phyloP scores from a whole-genome alignment of 208 protist genomes.

The Acanthamoeba royreba region DNA sequence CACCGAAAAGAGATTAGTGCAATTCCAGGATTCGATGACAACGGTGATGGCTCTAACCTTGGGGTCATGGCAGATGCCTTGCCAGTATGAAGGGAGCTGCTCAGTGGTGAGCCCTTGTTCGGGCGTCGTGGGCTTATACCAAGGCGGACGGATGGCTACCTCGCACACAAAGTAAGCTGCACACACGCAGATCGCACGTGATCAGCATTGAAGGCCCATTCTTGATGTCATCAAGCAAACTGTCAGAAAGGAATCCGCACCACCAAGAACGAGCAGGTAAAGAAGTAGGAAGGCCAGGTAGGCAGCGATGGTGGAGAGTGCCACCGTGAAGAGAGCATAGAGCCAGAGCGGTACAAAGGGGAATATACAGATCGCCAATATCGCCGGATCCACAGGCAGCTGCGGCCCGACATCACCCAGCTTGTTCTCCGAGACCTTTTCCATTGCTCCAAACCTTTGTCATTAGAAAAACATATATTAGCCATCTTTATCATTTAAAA shows the following conservation, averaged over 20 bases:
- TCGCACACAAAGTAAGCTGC: constrained; percentile 89
- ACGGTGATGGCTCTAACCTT: constrained; percentile 32
- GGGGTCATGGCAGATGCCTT: constrained; percentile 84
- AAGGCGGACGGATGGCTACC: constrained; percentile 86
- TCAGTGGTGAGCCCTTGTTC: constrained; percentile 74
- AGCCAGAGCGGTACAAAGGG: constrained; percentile 11
- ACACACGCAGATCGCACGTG: no score
- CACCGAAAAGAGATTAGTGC: no score
- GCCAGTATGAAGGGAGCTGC: constrained; percentile 86
- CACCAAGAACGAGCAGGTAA: neutral
- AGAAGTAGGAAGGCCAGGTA: neutral
- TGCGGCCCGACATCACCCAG: neutral
- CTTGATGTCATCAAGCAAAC: no score
- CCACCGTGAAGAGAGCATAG: constrained; percentile 3
- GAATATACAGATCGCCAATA: neutral
- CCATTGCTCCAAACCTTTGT: no score
- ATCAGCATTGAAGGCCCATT: no score
- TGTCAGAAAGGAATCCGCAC: no score
- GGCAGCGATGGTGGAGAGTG: neutral
- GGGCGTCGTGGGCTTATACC: constrained; percentile 83
- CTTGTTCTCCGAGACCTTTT: constrained; percentile 33
- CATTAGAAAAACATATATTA: no score
- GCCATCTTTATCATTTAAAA: no score
- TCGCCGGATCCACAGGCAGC: neutral
- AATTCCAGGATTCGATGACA: no score